A percentile compares a stretch with the other conserved stretches of the same genome.
Conservation (phyloP, 805 yeast species). For the Barnettozyma populi region DNA sequence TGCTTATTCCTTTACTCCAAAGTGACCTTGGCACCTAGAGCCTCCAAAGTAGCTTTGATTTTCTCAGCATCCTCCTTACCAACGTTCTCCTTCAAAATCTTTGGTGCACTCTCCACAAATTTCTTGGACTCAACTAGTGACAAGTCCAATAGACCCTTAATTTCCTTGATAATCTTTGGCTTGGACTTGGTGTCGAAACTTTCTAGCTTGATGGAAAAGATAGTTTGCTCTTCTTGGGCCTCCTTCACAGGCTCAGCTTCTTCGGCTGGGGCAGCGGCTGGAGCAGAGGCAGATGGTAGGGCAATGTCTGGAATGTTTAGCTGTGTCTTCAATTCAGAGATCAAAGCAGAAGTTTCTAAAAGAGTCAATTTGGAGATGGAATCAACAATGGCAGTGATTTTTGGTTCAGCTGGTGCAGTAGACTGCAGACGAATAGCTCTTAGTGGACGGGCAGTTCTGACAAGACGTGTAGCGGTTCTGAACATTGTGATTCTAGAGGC, state of each 20-base stretch:
- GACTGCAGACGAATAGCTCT: constrained; percentile 32
- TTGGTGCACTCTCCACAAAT: constrained; percentile 97
- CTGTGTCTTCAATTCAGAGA: constrained; percentile 70
- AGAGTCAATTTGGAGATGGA: constrained; percentile 87
- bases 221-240: constrained; percentile 84
- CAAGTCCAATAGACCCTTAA: constrained; percentile 83
- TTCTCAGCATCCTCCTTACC: constrained; percentile 98
- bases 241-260: constrained; percentile 74
- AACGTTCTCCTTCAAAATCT: constrained; percentile 88
- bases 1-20: constrained; percentile 53
- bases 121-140: constrained; percentile 96
- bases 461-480: constrained; percentile 13
- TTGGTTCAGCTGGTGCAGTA: constrained; percentile 70
- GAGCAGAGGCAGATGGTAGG: constrained; percentile 66
- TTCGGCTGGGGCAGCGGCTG: constrained; percentile 60
- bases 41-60: constrained; percentile 89
- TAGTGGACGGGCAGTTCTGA: constrained; percentile 16
- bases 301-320: constrained; percentile 93
- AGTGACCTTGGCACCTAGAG: constrained; percentile 86
- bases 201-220: constrained; percentile 87
- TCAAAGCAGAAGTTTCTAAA: constrained; percentile 85
- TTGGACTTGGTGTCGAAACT: constrained; percentile 91
- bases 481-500: not conserved
- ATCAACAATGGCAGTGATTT: constrained; percentile 81
- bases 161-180: constrained; percentile 97